Conservation (phyloP, 768 basidiomycete genomes). For the Megacollybia marginata region DNA sequence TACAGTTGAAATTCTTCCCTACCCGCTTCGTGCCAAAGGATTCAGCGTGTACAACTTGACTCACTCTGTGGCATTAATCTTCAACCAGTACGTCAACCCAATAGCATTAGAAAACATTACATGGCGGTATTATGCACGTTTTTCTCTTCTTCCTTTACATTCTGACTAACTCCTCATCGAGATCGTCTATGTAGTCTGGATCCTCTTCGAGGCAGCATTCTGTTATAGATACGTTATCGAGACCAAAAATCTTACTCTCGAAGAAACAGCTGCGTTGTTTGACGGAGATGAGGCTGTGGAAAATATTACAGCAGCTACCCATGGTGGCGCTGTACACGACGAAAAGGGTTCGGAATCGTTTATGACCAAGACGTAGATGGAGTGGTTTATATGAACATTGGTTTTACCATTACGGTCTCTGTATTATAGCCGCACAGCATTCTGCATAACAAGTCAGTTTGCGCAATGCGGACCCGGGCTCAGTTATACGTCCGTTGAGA, state of each 20-base stretch:
- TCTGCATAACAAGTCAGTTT: no score
- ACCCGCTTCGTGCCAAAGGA: conserved; percentile 53
- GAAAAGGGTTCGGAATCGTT: no score
- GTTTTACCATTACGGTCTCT: no score
- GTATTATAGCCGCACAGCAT: no score
- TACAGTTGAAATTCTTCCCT: conserved; percentile 61
- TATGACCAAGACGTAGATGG: no score
- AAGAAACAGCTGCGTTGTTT: conserved; percentile 51
- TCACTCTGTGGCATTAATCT: conserved; percentile 45
- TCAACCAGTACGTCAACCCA: conserved; percentile 56
- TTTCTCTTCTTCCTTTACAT: background rate
- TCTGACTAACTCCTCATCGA: conserved; percentile 4
- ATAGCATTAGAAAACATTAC: conserved; percentile 33
- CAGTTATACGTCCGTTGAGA: no score
- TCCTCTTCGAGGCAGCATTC: conserved; percentile 35
- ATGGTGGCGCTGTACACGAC: background rate
- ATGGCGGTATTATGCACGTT: conserved; percentile 37
- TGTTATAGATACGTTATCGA: conserved; percentile 40
- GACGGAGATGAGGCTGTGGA: conserved; percentile 38
- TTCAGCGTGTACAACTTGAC: conserved; percentile 45
- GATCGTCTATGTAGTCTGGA: conserved; percentile 38
- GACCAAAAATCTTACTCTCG: conserved; percentile 41
- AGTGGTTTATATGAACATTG: no score
- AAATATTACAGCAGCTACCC: conserved; percentile 11
- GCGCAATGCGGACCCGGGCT: no score